Conservation (phyloP, 2,329 filamentous ascomycete genomes). For the Aureobasidium mangrovei region DNA sequence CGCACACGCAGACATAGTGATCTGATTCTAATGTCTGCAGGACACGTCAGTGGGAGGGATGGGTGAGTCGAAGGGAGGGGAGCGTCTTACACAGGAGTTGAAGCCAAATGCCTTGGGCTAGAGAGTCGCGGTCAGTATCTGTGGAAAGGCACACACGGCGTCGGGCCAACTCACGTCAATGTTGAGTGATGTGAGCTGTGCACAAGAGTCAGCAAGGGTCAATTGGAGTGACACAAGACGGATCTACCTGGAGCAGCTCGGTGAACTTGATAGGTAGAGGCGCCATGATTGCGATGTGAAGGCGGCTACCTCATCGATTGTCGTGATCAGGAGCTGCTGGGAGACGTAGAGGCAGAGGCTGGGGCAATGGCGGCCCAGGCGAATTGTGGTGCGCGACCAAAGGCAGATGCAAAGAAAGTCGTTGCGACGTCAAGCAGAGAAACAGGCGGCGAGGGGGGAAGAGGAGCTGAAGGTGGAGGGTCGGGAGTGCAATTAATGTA, state of each 20-base stretch:
- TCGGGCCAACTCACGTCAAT: conserved; percentile 35
- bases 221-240: conserved; percentile 22
- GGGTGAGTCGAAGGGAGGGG: conserved; percentile 19
- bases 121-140: conserved; percentile 12
- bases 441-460: neutral
- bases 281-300: conserved; percentile 40
- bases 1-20: conserved; percentile 87
- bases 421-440: conserved; percentile 22
- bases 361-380: conserved; percentile 6
- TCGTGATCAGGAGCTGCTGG: conserved; percentile 14
- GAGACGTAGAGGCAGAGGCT: neutral
- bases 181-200: conserved; percentile 38
- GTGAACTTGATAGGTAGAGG: conserved; percentile 86
- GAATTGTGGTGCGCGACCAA: neutral
- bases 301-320: conserved; percentile 16
- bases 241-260: conserved; percentile 68
- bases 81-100: conserved; percentile 67
- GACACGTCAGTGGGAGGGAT: neutral
- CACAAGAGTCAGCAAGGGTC: conserved; percentile 21
- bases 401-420: conserved; percentile 24
- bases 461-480: neutral
- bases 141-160: neutral
- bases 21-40: conserved; percentile 92
- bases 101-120: conserved; percentile 69
- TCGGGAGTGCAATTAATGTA: conserved; percentile 1